A percentile compares a stretch with the other conserved stretches of the same genome.
Evolutionary conservation across 306 rosid species (phyloP).

Genomic region (Hippophae rhamnoides): DNA sequence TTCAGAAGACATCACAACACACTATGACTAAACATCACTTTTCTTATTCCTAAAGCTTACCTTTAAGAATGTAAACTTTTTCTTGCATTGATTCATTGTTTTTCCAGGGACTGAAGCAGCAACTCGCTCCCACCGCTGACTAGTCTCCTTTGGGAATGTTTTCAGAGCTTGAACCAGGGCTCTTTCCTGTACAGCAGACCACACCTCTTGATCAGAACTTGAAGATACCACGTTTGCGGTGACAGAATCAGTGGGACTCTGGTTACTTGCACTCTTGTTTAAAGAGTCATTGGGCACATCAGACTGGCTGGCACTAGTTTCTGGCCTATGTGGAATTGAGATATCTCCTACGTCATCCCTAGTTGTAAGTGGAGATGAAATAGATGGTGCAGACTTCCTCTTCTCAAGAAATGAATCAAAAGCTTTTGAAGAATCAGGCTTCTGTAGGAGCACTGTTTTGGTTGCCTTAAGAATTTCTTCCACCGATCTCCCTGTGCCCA

Average conservation of each 20-base stretch:
- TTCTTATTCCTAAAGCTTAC: slow-evolving; percentile 88
- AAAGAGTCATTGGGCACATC: slow-evolving; percentile 26
- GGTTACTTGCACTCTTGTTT: slow-evolving; percentile 24
- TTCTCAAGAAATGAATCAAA: slow-evolving; percentile 92
- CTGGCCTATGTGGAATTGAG: slow-evolving; percentile 23
- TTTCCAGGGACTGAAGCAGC: slow-evolving; percentile 92
- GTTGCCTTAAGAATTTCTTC: slow-evolving; percentile 97
- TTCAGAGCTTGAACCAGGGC: slow-evolving; percentile 93
- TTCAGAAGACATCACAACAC: slow-evolving; percentile 1
- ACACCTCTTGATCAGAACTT: slow-evolving; percentile 58
- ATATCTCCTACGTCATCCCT: slow-evolving; percentile 65
- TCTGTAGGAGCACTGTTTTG: slow-evolving; percentile 85
- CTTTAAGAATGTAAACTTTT: slow-evolving; percentile 62
- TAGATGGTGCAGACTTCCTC: slow-evolving; percentile 73
- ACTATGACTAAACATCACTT: slow-evolving; percentile 32
- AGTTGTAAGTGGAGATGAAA: slow-evolving; percentile 87
- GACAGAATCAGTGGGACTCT: slow-evolving; percentile 19
- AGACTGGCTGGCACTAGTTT: slow-evolving; percentile 24
- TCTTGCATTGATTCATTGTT: slow-evolving; percentile 86
- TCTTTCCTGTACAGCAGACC: slow-evolving; percentile 87
- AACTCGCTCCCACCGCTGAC: slow-evolving; percentile 91
- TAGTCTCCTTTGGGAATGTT: slow-evolving; percentile 83
- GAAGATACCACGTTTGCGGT: slow-evolving; percentile 44
- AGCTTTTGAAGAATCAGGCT: slow-evolving; percentile 88
- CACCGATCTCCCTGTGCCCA: slow-evolving; percentile 85